Base-by-base conservation (phyloP, 305 asterid species). In the Nicotiana rustica region DNA sequence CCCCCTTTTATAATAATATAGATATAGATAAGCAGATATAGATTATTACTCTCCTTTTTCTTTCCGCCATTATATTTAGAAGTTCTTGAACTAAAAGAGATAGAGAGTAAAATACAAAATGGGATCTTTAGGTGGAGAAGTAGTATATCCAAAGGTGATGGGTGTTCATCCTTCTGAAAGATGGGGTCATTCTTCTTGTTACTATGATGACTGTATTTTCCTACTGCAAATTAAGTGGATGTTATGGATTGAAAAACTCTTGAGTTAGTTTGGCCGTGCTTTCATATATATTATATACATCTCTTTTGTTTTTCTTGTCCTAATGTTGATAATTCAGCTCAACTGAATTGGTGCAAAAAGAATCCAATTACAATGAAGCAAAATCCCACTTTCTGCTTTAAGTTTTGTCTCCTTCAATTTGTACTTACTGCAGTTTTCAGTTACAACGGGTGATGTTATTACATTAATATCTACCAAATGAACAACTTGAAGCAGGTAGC, bases 101-200 rank as follows among this genome's bases (percentile, higher is more conserved):
- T 6, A 59, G 65, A 59, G n/a, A 75, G 49, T 55, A 13, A 5
- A 64, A 33, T 15, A 52, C 65, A 70, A 14, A 82, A 90, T 92
- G 97, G 97, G 90, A 13, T 95, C 96, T 89, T 87, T 90, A 79
- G 93, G 83, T 78, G 88, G 82, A 78, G 93, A 85, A 75, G 88
- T 57, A 65, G 38, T 59, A 59, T 59, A 5, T 59, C 64, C 64
- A 59, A 56, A 4, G 18, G 5, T 59, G 4, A 59, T 59, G 64
- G 3, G 4, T n/a, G 6, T 57, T 17, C 62, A 15, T 57, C 9
- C 2, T 57, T 5, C 6, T 59, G 10, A 17, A 6, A 59, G 25
- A 56, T 56, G 61, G 8, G 19, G 5, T 56, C 61, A 56, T 55
- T 55, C 60, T 55, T 52, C 18, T 55, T 55, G 6, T 14, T 55